A percentile compares a stretch with the other conserved stretches of the same genome.
These are phyloP conservation scores for Psidium friedrichsthalianum DNA, from an alignment of 345 rosid genomes.

Conservation along the genomic window DNA sequence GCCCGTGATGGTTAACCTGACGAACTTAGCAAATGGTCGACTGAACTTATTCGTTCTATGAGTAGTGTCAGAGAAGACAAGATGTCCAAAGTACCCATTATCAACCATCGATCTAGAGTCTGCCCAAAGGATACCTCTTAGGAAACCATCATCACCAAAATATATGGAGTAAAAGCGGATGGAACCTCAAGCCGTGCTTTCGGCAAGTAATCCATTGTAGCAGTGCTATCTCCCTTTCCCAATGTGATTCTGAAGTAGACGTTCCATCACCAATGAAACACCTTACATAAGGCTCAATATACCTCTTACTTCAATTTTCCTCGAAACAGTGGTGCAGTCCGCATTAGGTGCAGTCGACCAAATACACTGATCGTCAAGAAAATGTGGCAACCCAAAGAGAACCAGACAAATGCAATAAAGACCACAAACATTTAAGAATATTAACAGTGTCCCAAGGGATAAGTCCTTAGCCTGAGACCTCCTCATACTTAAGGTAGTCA, in stretches of 20 bases:
- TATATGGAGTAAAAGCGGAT: not conserved
- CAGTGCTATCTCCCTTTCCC: not conserved
- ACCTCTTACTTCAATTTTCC: not conserved
- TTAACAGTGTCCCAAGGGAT: not conserved
- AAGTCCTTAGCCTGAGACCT: not conserved
- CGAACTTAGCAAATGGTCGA: slow-evolving; percentile 21
- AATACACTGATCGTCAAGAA: not conserved
- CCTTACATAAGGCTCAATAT: not conserved
- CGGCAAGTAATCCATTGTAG: not conserved
- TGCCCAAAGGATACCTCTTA: slow-evolving; percentile 27
- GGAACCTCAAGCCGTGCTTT: not conserved
- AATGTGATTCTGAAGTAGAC: not conserved
- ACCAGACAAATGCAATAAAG: not conserved
- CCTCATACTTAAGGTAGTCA: not conserved
- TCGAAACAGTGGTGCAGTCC: not conserved
- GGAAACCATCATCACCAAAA: not conserved
- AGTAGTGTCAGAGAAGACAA: slow-evolving; percentile 24
- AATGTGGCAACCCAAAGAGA: not conserved
- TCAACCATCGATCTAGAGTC: slow-evolving; percentile 20
- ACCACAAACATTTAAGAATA: not conserved
- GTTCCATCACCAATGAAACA: not conserved
- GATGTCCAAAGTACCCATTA: slow-evolving; percentile 22
- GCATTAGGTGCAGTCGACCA: not conserved
- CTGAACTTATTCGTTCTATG: slow-evolving; percentile 10
- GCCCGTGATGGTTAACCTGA: slow-evolving; percentile 31